These are phyloP conservation scores for Zygosaccharomyces pseudorouxii DNA, from an alignment of 805 yeast genomes.

Conservation along the genomic window DNA sequence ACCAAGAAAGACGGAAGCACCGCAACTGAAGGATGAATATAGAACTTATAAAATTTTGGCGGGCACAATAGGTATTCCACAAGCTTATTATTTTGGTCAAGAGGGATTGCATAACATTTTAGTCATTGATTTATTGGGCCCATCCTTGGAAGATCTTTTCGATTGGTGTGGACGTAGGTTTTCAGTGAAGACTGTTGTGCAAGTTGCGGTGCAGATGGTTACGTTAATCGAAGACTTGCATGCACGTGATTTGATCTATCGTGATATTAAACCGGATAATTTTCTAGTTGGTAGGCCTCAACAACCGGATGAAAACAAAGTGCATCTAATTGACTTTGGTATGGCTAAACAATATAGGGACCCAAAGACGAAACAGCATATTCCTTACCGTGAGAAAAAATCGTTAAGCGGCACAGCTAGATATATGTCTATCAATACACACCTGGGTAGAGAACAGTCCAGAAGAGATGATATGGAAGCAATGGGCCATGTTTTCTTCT, in stretches of 20 bases:
- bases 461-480: conserved; percentile 96
- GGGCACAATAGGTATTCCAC: conserved; percentile 83
- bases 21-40: conserved; percentile 94
- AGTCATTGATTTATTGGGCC: conserved; percentile 92
- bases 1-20: conserved; percentile 95
- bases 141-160: conserved; percentile 90
- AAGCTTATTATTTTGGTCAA: conserved; percentile 97
- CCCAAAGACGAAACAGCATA: conserved; percentile 91
- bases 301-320: conserved; percentile 74
- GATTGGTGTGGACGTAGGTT: conserved; percentile 98
- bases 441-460: conserved; percentile 93
- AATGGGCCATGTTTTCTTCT: conserved; percentile 93
- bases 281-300: conserved; percentile 89
- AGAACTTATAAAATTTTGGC: conserved; percentile 86
- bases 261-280: conserved; percentile 98
- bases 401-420: conserved; percentile 97
- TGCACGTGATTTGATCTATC: conserved; percentile 82
- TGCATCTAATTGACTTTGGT: conserved; percentile 93
- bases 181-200: conserved; percentile 81
- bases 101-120: conserved; percentile 95
- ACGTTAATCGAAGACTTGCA: conserved; percentile 81
- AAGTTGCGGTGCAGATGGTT: conserved; percentile 93
- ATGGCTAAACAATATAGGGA: conserved; percentile 98
- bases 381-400: conserved; percentile 94
- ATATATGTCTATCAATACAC: conserved; percentile 97